Conservation (phyloP, 257 asterid species). For the Cinchona pubescens region DNA sequence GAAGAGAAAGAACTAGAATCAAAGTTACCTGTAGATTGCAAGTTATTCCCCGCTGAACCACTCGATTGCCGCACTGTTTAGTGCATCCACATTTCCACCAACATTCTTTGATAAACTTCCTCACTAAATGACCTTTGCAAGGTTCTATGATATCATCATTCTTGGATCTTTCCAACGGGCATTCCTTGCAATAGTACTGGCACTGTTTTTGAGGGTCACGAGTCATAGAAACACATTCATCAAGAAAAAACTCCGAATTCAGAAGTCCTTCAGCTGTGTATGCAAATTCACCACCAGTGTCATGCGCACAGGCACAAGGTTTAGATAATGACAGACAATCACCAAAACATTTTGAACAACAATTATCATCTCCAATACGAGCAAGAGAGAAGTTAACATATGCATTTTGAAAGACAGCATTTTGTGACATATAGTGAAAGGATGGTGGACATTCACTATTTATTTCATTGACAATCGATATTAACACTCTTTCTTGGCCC, state of each 20-base stretch:
- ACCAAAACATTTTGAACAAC: constrained; percentile 67
- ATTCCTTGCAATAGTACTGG: constrained; percentile 64
- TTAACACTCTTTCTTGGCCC: constrained; percentile 69
- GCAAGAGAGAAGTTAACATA: constrained; percentile 62
- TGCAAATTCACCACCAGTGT: constrained; percentile 76
- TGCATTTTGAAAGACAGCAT: constrained; percentile 69
- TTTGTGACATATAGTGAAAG: constrained; percentile 74
- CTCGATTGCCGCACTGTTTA: constrained; percentile 86
- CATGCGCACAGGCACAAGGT: constrained; percentile 78
- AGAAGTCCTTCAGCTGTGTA: constrained; percentile 79
- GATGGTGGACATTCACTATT: constrained; percentile 57
- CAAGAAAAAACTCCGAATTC: constrained; percentile 68
- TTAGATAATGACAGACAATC: constrained; percentile 59
- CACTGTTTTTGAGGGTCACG: constrained; percentile 63
- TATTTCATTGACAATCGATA: constrained; percentile 63
- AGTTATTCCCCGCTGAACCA: constrained; percentile 88
- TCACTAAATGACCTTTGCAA: constrained; percentile 89
- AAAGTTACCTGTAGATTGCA: constrained; percentile 65
- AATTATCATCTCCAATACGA: constrained; percentile 56
- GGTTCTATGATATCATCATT: constrained; percentile 48
- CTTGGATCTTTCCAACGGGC: constrained; percentile 84
- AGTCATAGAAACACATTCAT: constrained; percentile 72
- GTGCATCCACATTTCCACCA: constrained; percentile 95
- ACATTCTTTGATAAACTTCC: constrained; percentile 86
- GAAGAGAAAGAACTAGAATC: neutral